Conservation (phyloP, 768 basidiomycete genomes). For the Lepiota venenata region DNA sequence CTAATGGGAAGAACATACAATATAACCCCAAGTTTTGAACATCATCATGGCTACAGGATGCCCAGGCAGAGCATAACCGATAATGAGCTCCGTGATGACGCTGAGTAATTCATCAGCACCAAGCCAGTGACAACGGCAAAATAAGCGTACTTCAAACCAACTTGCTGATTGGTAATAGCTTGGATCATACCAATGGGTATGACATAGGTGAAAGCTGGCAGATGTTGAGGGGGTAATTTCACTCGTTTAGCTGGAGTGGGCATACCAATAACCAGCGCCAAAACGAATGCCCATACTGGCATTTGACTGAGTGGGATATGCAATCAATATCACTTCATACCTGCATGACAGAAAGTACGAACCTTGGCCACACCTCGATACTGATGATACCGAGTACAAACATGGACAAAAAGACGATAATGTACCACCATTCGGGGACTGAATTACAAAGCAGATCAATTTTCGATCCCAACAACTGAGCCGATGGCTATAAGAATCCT, state of each 20-base stretch:
- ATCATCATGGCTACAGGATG: slow-evolving; percentile 68
- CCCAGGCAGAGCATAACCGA: slow-evolving; percentile 67
- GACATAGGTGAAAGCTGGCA: slow-evolving; percentile 51
- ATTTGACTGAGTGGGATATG: slow-evolving; percentile 37
- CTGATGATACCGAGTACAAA: slow-evolving; percentile 62
- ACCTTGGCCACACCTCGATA: slow-evolving; percentile 61
- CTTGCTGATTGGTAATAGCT: slow-evolving; percentile 76
- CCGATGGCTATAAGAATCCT: background rate
- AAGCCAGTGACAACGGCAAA: background rate
- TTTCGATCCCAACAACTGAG: background rate
- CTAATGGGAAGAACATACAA: slow-evolving; percentile 16
- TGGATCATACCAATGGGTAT: slow-evolving; percentile 63
- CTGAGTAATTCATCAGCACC: slow-evolving; percentile 12
- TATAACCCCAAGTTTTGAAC: slow-evolving; percentile 63
- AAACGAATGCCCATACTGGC: slow-evolving; percentile 46
- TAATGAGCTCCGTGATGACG: slow-evolving; percentile 61
- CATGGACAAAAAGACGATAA: slow-evolving; percentile 57
- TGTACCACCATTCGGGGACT: slow-evolving; percentile 84
- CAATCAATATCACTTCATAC: slow-evolving; percentile 20
- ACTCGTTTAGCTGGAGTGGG: slow-evolving; percentile 28
- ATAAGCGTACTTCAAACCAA: slow-evolving; percentile 47
- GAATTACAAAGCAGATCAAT: background rate
- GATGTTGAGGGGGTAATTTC: slow-evolving; percentile 15
- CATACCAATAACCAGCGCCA: slow-evolving; percentile 58
- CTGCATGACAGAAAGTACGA: slow-evolving; percentile 35